Conservation (phyloP, 1,139 yeast species). For the Yamadazyma buinensis region DNA sequence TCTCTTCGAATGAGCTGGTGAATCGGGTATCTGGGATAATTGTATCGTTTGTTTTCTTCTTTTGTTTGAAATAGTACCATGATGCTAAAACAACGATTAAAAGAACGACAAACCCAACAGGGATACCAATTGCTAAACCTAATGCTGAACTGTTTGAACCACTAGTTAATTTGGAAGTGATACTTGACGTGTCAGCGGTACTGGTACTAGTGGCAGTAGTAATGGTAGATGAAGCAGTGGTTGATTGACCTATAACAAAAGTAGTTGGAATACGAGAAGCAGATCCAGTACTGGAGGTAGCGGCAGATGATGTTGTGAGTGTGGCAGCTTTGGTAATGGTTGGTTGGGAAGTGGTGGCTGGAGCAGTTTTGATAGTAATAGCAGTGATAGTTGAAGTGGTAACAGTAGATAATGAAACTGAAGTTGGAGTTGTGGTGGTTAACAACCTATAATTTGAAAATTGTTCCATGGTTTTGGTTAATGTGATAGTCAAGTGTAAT, state of each 20-base stretch:
- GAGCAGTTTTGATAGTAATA: not conserved
- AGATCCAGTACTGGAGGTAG: conserved; percentile 3
- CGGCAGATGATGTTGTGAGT: conserved; percentile 2
- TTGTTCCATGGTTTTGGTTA: conserved; percentile 5
- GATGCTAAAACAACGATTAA: conserved; percentile 22
- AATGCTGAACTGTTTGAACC: conserved; percentile 18
- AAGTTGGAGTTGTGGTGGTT: conserved; percentile 3
- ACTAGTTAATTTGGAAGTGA: conserved; percentile 1
- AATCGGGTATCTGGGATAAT: conserved; percentile 8
- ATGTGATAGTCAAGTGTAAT: conserved; percentile 4
- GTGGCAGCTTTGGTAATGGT: conserved; percentile 2
- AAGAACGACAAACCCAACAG: conserved; percentile 30
- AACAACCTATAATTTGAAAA: conserved; percentile 7
- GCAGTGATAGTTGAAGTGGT: not conserved
- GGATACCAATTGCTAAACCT: conserved; percentile 44
- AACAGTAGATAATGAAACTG: conserved; percentile 3
- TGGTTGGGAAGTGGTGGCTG: not conserved
- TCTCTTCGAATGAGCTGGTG: not conserved
- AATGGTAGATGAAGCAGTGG: not conserved
- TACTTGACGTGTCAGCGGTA: not conserved
- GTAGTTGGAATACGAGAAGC: conserved; percentile 1
- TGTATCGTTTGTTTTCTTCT: conserved; percentile 7
- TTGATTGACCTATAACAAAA: not conserved
- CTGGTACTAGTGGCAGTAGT: not conserved
- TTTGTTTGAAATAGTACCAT: conserved; percentile 15